phyloP scores from a whole-genome alignment of 2,329 filamentous ascomycete genomes.

The Pseudocercospora macadamiae region DNA sequence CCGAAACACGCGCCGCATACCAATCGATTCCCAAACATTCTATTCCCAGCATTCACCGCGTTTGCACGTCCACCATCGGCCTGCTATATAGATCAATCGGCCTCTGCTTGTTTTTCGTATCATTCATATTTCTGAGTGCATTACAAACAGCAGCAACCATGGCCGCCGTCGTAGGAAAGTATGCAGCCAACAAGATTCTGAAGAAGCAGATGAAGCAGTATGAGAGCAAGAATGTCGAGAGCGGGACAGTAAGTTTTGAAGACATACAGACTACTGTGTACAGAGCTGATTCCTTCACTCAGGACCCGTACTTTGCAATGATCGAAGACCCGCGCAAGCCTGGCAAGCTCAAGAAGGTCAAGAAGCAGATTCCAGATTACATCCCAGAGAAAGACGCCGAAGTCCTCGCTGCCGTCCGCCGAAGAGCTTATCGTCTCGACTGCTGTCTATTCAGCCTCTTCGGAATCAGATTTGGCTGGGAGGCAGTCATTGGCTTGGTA shows the following conservation, averaged over 20 bases:
- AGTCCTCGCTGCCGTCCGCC: slow-evolving; percentile 83
- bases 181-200: slow-evolving; percentile 54
- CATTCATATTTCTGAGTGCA: not conserved
- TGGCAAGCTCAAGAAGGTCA: slow-evolving; percentile 78
- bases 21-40: slow-evolving; percentile 21
- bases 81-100: slow-evolving; percentile 12
- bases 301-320: slow-evolving; percentile 91
- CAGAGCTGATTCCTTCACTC: slow-evolving; percentile 14
- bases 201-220: slow-evolving; percentile 53
- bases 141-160: slow-evolving; percentile 38
- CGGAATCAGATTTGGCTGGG: slow-evolving; percentile 86
- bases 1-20: slow-evolving; percentile 16
- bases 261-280: not conserved
- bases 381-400: slow-evolving; percentile 80
- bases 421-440: slow-evolving; percentile 82
- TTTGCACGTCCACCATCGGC: not conserved
- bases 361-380: slow-evolving; percentile 81
- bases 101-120: not conserved
- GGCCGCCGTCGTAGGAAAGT: slow-evolving; percentile 51
- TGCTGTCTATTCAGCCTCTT: slow-evolving; percentile 79
- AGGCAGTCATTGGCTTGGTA: slow-evolving; percentile 79
- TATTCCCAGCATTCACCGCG: slow-evolving; percentile 24
- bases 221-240: slow-evolving; percentile 45
- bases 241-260: slow-evolving; percentile 42
- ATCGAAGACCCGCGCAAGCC: slow-evolving; percentile 73